Evolutionary conservation across 1,284 basidiomycete genomes (phyloP).

Genomic region (Cryptococcus depauperatus): DNA sequence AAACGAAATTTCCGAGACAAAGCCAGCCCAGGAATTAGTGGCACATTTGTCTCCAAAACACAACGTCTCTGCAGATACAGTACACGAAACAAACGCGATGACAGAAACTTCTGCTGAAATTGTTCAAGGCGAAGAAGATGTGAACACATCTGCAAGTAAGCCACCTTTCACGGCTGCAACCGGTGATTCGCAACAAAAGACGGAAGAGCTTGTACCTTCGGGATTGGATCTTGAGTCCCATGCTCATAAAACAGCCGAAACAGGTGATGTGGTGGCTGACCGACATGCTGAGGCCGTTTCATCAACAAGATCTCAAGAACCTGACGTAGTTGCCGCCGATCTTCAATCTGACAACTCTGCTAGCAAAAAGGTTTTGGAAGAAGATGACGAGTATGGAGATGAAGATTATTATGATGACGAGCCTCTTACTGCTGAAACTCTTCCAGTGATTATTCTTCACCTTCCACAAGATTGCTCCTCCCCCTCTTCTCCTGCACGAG

Average conservation of each 20-base stretch:
- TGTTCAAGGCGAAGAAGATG: background rate
- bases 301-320: background rate
- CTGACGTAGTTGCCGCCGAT: background rate
- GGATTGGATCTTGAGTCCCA: conserved; percentile 4
- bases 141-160: background rate
- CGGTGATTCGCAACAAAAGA: background rate
- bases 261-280: conserved; percentile 2
- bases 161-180: background rate
- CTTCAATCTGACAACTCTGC: background rate
- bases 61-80: background rate
- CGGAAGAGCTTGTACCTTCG: background rate
- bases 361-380: conserved; percentile 19
- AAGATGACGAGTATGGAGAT: conserved; percentile 11
- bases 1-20: no score
- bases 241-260: conserved; percentile 1
- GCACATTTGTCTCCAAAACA: background rate
- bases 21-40: background rate
- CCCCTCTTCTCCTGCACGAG: conserved; percentile 12
- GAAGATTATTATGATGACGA: conserved; percentile 11
- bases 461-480: conserved; percentile 13
- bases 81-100: no score
- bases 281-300: conserved; percentile 5
- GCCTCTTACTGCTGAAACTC: conserved; percentile 13
- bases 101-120: no score
- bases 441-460: conserved; percentile 31